Percentiles rank a stretch among this genome's conserved stretches.
Evolutionary conservation across 2,329 filamentous ascomycete species (phyloP).

Genomic region (Chrysoporthe puriensis): DNA sequence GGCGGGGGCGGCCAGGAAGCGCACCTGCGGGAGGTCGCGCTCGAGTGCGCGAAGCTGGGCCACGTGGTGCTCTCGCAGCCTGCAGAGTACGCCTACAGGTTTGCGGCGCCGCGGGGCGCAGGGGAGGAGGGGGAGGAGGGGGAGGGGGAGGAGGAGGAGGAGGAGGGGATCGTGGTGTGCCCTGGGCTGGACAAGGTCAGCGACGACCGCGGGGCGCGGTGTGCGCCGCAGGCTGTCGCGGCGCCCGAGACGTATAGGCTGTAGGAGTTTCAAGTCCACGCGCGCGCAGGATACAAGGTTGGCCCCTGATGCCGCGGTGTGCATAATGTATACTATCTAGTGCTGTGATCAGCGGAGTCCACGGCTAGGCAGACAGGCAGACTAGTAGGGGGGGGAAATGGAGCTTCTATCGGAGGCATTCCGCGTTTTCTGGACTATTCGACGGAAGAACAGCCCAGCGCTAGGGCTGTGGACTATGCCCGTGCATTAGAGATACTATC

Average conservation of each 20-base stretch:
- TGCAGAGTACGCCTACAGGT: conserved; percentile 34
- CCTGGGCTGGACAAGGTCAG: conserved; percentile 25
- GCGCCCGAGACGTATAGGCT: conserved; percentile 15
- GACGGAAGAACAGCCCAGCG: too few relatives aligned
- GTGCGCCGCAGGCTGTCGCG: conserved; percentile 16
- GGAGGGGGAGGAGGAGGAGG: neutral
- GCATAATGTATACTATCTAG: too few relatives aligned
- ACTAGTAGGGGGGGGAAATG: too few relatives aligned
- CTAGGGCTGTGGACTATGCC: too few relatives aligned
- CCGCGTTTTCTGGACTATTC: too few relatives aligned
- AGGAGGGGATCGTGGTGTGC: conserved; percentile 31
- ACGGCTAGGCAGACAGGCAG: too few relatives aligned
- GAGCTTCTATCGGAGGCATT: neutral
- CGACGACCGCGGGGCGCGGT: conserved; percentile 19
- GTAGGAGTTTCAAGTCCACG: neutral
- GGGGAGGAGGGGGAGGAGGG: conserved; percentile 30
- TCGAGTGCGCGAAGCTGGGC: conserved; percentile 46
- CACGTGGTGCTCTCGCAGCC: conserved; percentile 49
- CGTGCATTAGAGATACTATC: neutral
- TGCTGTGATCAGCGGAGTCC: too few relatives aligned
- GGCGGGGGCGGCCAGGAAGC: conserved; percentile 40
- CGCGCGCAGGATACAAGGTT: neutral
- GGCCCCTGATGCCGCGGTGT: neutral
- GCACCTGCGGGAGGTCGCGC: conserved; percentile 45
- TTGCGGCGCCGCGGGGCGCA: neutral